phyloP scores from a whole-genome alignment of 805 yeast species.

The Saturnispora serradocipensis region DNA sequence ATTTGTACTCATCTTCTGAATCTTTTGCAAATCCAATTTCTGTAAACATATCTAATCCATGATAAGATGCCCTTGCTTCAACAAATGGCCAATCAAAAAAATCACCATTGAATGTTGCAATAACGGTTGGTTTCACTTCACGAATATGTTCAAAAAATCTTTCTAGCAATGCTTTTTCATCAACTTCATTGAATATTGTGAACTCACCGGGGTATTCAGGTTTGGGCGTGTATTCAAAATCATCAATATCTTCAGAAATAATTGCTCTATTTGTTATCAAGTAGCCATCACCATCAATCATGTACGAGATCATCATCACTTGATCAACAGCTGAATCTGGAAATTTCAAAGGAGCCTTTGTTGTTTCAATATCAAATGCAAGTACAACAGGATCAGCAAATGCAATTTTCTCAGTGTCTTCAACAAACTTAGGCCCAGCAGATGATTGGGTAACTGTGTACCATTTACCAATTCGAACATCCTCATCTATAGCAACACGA shows the following conservation, averaged over 20 bases:
- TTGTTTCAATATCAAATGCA: conserved; percentile 97
- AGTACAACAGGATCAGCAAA: conserved; percentile 96
- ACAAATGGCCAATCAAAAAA: conserved; percentile 99
- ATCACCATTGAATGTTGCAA: conserved; percentile 97
- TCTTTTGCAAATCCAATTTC: conserved; percentile 94
- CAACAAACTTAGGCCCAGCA: conserved; percentile 44
- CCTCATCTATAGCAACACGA: conserved; percentile 85
- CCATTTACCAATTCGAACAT: conserved; percentile 94
- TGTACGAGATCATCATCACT: conserved; percentile 97
- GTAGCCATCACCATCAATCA: conserved; percentile 97
- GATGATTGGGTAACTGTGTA: conserved; percentile 64
- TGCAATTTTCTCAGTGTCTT: conserved; percentile 67
- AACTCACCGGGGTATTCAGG: conserved; percentile 92
- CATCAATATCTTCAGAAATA: conserved; percentile 89
- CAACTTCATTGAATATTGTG: conserved; percentile 80
- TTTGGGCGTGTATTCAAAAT: conserved; percentile 94
- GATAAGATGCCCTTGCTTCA: conserved; percentile 74
- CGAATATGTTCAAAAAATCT: conserved; percentile 85
- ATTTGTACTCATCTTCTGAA: conserved; percentile 84
- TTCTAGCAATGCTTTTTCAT: conserved; percentile 65
- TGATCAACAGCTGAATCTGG: conserved; percentile 89
- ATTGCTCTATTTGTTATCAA: conserved; percentile 91
- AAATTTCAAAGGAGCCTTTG: conserved; percentile 90
- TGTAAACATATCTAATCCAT: conserved; percentile 79
- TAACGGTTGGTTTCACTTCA: conserved; percentile 89